Percentiles rank a stretch among this genome's conserved stretches.
Evolutionary conservation across 176 grass and related monocot genomes (phyloP).

Genomic region (Bonia amplexicaulis): DNA sequence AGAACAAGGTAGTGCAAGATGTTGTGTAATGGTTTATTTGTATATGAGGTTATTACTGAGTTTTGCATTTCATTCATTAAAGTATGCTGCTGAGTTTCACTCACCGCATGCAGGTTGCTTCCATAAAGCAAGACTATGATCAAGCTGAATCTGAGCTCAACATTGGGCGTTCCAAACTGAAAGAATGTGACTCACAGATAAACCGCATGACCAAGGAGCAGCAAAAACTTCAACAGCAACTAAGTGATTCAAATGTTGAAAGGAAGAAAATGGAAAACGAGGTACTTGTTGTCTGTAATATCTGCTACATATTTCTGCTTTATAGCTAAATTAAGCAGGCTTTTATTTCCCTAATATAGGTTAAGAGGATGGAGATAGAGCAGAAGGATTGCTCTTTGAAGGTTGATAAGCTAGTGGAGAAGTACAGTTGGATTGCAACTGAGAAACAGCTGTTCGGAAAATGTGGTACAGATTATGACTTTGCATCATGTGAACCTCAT

Average conservation of each 20-base stretch:
- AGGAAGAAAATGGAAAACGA: constrained; percentile 98
- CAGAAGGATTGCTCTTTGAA: constrained; percentile 91
- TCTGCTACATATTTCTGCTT: constrained; percentile 6
- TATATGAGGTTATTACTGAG: background rate
- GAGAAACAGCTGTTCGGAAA: constrained; percentile 97
- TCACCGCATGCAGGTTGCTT: constrained; percentile 43
- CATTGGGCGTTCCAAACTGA: constrained; percentile 67
- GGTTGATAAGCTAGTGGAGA: constrained; percentile 78
- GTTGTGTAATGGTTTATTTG: constrained; percentile 23
- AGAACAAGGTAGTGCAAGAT: constrained; percentile 53
- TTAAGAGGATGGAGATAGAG: constrained; percentile 92
- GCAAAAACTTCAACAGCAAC: constrained; percentile 69
- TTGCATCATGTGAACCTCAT: constrained; percentile 59
- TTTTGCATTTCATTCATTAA: constrained; percentile 15
- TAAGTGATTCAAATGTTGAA: constrained; percentile 72
- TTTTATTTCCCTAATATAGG: constrained; percentile 45
- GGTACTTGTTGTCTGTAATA: constrained; percentile 44
- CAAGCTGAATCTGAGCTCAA: constrained; percentile 71
- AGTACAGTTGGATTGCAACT: constrained; percentile 85
- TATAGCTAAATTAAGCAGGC: background rate
- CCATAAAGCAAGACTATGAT: constrained; percentile 74
- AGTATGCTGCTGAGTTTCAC: constrained; percentile 7
- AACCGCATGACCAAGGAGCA: constrained; percentile 59
- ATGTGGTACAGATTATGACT: constrained; percentile 89
- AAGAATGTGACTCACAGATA: constrained; percentile 92